Evolutionary conservation across 257 asterid species (phyloP).

Genomic region (Agastache rugosa): DNA sequence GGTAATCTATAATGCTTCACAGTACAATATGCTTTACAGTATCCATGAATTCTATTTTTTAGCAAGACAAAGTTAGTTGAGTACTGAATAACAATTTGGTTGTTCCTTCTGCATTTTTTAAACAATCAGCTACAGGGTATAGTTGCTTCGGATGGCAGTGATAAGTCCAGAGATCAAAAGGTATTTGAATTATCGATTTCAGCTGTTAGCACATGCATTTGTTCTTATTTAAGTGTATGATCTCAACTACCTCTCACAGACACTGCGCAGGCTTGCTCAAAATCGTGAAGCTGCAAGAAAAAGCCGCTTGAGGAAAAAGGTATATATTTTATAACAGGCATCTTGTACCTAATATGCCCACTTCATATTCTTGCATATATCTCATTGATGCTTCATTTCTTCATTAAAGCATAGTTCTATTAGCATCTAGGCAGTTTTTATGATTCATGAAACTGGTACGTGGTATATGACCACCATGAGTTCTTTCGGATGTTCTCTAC

Average conservation of each 20-base stretch:
- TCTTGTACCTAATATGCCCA: constrained; percentile 9
- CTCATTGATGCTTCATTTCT: neutral
- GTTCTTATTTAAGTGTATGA: constrained; percentile 29
- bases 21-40: neutral
- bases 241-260: constrained; percentile 40
- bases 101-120: constrained; percentile 56
- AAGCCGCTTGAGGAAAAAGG: constrained; percentile 93
- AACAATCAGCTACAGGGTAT: constrained; percentile 57
- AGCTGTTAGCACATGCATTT: constrained; percentile 9
- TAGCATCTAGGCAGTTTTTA: constrained; percentile 6
- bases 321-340: constrained; percentile 31
- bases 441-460: constrained; percentile 17
- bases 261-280: constrained; percentile 96
- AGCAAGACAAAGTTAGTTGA: constrained; percentile 15
- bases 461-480: constrained; percentile 6
- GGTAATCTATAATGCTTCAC: constrained; percentile 44
- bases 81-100: constrained; percentile 25
- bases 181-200: constrained; percentile 42
- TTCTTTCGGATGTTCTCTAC: neutral
- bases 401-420: neutral
- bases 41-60: constrained; percentile 9
- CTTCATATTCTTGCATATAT: neutral
- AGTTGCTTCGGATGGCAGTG: constrained; percentile 93
- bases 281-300: constrained; percentile 99
- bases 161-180: constrained; percentile 95